phyloP scores from a whole-genome alignment of 176 grass and related monocot species.

The Oryza punctata region DNA sequence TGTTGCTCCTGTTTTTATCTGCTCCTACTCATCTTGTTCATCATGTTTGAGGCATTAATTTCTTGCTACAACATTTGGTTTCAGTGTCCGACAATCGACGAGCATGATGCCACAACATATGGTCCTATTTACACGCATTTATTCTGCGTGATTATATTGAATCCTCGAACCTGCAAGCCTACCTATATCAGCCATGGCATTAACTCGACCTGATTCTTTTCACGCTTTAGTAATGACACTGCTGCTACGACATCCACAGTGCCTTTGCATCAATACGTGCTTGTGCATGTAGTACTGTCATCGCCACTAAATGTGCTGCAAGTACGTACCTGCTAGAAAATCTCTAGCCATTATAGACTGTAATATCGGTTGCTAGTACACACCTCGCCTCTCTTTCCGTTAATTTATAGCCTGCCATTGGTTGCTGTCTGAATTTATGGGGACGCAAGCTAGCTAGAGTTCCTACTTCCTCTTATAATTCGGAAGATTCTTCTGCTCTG shows the following conservation, averaged over 20 bases:
- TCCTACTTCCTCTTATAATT: background rate
- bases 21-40: background rate
- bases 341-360: slow-evolving; percentile 13
- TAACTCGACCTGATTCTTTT: background rate
- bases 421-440: slow-evolving; percentile 29
- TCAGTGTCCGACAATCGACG: background rate
- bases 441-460: background rate
- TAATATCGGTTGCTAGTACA: background rate
- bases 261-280: background rate
- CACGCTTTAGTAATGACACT: background rate
- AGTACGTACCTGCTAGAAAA: background rate
- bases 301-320: slow-evolving; percentile 20
- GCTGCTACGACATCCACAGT: background rate
- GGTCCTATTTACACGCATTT: background rate
- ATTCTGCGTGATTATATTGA: background rate
- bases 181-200: background rate
- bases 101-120: background rate
- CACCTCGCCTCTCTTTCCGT: background rate
- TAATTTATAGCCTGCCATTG: slow-evolving; percentile 11
- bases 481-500: background rate
- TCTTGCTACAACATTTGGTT: background rate
- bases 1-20: slow-evolving; percentile 3
- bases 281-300: background rate
- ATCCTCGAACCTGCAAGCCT: background rate
- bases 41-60: background rate